phyloP scores from a whole-genome alignment of 2,329 filamentous ascomycete species.

The Diatrype stigma region DNA sequence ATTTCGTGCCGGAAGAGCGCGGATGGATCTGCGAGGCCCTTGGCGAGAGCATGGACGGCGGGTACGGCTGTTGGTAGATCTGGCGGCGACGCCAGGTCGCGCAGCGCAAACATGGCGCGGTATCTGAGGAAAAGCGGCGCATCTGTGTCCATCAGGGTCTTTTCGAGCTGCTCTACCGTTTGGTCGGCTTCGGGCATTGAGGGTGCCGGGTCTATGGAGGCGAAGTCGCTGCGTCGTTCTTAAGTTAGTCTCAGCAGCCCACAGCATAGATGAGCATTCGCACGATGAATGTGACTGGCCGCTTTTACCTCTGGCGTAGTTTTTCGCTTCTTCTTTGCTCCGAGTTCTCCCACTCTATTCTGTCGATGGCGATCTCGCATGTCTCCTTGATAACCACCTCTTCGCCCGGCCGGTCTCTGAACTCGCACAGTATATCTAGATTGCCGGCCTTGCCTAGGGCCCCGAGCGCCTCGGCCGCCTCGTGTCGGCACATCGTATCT shows the following conservation, averaged over 20 bases:
- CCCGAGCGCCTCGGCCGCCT: constrained; percentile 91
- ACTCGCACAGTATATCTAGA: constrained; percentile 66
- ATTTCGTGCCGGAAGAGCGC: constrained; percentile 97
- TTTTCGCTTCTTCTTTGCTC: constrained; percentile 68
- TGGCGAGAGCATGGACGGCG: constrained; percentile 81
- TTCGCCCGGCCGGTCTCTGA: constrained; percentile 73
- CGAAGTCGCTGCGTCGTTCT: constrained; percentile 74
- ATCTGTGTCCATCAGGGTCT: constrained; percentile 71
- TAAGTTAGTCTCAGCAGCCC: constrained; percentile 21
- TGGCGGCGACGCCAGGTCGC: constrained; percentile 90
- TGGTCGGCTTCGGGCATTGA: constrained; percentile 69
- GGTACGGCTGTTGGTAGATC: constrained; percentile 83
- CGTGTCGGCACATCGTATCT: constrained; percentile 92
- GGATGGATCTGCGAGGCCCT: constrained; percentile 79
- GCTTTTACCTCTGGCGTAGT: constrained; percentile 71
- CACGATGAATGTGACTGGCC: constrained; percentile 5
- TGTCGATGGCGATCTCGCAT: constrained; percentile 91
- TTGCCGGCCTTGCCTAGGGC: constrained; percentile 75
- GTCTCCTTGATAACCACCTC: constrained; percentile 84
- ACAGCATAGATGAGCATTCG: not conserved
- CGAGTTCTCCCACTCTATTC: constrained; percentile 89
- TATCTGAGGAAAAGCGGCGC: constrained; percentile 87
- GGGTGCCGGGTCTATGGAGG: constrained; percentile 91
- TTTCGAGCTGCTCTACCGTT: constrained; percentile 70
- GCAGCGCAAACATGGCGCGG: constrained; percentile 94